phyloP scores from a whole-genome alignment of 1,284 basidiomycete genomes.

The Ceraceosorus guamensis region DNA sequence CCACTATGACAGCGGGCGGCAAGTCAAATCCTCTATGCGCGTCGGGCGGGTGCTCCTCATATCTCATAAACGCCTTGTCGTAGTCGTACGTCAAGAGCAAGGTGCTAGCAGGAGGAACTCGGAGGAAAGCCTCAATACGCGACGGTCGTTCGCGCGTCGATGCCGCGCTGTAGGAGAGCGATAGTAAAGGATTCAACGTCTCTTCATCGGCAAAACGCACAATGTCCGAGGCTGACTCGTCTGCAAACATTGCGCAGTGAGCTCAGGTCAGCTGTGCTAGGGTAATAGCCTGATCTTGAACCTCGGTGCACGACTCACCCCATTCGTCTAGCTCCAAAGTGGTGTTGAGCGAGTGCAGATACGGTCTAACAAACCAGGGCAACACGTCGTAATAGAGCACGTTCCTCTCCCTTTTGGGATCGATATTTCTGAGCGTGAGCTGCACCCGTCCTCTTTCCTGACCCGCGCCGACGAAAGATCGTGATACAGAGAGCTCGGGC shows the following conservation, averaged over 20 bases:
- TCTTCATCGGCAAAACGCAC: conserved; percentile 27
- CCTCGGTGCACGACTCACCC: too few species aligned
- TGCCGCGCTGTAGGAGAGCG: conserved; percentile 24
- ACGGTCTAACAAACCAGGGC: conserved; percentile 86
- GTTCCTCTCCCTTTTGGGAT: conserved; percentile 50
- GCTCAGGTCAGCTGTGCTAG: too few species aligned
- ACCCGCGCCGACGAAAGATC: conserved; percentile 66
- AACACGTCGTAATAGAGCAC: conserved; percentile 80
- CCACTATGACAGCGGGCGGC: conserved; percentile 53
- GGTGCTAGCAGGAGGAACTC: conserved; percentile 58
- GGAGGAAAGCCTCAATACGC: conserved; percentile 59
- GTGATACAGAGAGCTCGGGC: conserved; percentile 62
- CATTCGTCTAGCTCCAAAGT: conserved; percentile 18
- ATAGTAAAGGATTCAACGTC: conserved; percentile 15
- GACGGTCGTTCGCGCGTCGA: conserved; percentile 14
- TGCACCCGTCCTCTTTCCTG: conserved; percentile 70
- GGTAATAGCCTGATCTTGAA: too few species aligned
- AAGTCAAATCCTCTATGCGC: conserved; percentile 91
- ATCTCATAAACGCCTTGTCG: conserved; percentile 77
- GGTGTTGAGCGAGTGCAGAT: conserved; percentile 69
- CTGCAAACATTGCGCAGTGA: too few species aligned
- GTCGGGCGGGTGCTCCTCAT: conserved; percentile 92
- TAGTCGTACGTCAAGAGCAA: conserved; percentile 67
- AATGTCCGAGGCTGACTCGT: conserved; percentile 13
- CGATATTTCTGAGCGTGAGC: conserved; percentile 64